Evolutionary conservation across 352 stramenopile genomes (phyloP).

Genomic region (Elongisporangium senticosum): DNA sequence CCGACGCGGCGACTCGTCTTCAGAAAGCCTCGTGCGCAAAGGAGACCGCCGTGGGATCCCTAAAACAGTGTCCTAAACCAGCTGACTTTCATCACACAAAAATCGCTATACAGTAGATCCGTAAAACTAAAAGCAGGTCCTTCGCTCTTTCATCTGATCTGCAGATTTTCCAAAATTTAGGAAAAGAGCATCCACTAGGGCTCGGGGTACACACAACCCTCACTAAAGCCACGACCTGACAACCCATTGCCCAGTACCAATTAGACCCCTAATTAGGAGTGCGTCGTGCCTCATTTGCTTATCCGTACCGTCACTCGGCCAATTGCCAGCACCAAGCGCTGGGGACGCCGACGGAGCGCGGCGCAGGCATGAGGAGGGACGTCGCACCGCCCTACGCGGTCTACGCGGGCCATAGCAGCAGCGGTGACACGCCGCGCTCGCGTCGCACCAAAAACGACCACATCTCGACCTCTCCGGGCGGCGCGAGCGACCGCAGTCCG

Average conservation of each 20-base stretch:
- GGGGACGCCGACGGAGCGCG: neutral
- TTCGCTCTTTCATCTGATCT: neutral
- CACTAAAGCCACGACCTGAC: neutral
- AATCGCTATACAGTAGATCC: neutral
- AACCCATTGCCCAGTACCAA: neutral
- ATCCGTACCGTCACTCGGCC: neutral
- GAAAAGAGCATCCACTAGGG: neutral
- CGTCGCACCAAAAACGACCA: neutral
- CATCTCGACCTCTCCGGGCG: slow-evolving; percentile 3
- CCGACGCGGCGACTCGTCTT: neutral
- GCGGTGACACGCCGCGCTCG: neutral
- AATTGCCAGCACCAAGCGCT: neutral
- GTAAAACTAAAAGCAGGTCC: too few species aligned
- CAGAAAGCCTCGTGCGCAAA: neutral
- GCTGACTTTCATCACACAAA: neutral
- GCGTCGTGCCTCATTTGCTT: neutral
- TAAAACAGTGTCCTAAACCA: neutral
- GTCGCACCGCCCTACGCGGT: neutral
- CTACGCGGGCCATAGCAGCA: neutral
- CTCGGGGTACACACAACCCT: neutral
- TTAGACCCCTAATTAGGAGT: neutral
- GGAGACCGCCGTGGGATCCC: too few species aligned
- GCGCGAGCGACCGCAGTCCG: slow-evolving; percentile 6
- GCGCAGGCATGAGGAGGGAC: neutral
- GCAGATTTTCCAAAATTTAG: neutral